Evolutionary conservation across 2,329 filamentous ascomycete genomes (phyloP), one percentile per base, ranked within the genome.

Genomic region (Aquanectria penicillioides): DNA sequence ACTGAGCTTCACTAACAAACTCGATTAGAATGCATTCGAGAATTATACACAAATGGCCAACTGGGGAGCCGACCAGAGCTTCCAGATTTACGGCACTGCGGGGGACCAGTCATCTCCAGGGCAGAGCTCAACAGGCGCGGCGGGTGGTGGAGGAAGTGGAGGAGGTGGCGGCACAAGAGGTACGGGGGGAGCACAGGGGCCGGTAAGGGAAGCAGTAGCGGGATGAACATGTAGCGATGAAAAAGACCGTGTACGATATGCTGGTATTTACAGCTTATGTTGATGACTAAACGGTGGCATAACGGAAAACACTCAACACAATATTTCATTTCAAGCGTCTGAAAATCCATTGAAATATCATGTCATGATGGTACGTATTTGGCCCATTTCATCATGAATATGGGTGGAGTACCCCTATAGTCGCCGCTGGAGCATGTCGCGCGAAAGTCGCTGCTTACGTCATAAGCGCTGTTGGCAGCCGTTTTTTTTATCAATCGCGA

Each of bases 41-140:
- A 86, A 80, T 48, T 87, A 83, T 60, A 80, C 84, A 1, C 85
- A 87, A 59, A 72, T 74, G 67, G 79, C 82, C 12, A 80, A 79
- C 36, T 86, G 83, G 78, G 81, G 79, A 22, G 74, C 77, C 3
- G 83, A 86, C 26, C 80, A 82, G 55, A 78, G 79, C 13, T 83
- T 85, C 64, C 80, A 82, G 50, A 80, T 86, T 60, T 85, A 85
- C 61, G 75, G 73, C 11, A 60, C 62, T 12, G 70, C 63, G 12
- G 71, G 65, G 6, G 59, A 72, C 29, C 66, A 68, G 25, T 62
- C 69, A 12, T 71, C 72, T 1, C 65, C 69, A 7, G 69, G 71
- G 13, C 69, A 71, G 25, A 65, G 62, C 18, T 70, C 68, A 15
- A 34, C 53, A 12, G 59, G 61, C n/a, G 65, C 65, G 10, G 69